A percentile compares a stretch with the other conserved stretches of the same genome.
Evolutionary conservation across 2,329 filamentous ascomycete genomes (phyloP).

Genomic region (Coniochaeta sp.): DNA sequence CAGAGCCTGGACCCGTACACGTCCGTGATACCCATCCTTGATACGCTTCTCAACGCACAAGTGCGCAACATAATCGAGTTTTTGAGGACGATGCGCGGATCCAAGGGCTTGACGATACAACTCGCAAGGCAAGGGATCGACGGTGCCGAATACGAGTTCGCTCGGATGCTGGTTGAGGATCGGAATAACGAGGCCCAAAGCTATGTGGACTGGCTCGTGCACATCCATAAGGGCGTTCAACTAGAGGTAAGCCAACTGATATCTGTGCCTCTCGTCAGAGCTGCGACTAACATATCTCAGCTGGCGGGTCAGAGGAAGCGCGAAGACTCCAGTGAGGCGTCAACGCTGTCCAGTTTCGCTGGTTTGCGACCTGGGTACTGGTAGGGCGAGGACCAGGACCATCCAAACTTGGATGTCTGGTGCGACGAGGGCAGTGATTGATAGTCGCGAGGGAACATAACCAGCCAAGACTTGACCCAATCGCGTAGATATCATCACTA

Average conservation of each 20-base stretch:
- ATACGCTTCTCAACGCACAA: slow-evolving; percentile 91
- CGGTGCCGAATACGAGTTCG: slow-evolving; percentile 95
- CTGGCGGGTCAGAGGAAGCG: slow-evolving; percentile 65
- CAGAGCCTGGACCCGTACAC: slow-evolving; percentile 75
- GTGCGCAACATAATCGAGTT: slow-evolving; percentile 91
- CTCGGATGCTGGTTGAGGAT: slow-evolving; percentile 83
- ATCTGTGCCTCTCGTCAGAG: slow-evolving; percentile 1
- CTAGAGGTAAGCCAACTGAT: slow-evolving; percentile 58
- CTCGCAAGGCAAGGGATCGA: slow-evolving; percentile 88
- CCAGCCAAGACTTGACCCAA: background rate
- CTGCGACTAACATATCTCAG: slow-evolving; percentile 27
- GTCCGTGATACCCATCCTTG: slow-evolving; percentile 71
- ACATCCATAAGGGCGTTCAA: slow-evolving; percentile 88
- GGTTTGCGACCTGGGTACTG: slow-evolving; percentile 22
- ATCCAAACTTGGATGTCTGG: background rate
- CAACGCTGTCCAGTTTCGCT: slow-evolving; percentile 33
- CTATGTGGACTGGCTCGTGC: slow-evolving; percentile 97
- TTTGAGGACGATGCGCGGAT: slow-evolving; percentile 69
- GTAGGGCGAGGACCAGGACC: slow-evolving; percentile 8
- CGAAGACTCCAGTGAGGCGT: slow-evolving; percentile 47
- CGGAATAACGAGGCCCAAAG: slow-evolving; percentile 96
- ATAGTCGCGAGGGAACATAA: background rate
- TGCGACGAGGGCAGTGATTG: background rate
- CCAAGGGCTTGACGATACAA: slow-evolving; percentile 83
- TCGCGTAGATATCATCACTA: background rate